Percentiles rank a stretch among this genome's conserved stretches.
phyloP scores from a whole-genome alignment of 2,329 filamentous ascomycete genomes.

The Cladophialophora immunda region DNA sequence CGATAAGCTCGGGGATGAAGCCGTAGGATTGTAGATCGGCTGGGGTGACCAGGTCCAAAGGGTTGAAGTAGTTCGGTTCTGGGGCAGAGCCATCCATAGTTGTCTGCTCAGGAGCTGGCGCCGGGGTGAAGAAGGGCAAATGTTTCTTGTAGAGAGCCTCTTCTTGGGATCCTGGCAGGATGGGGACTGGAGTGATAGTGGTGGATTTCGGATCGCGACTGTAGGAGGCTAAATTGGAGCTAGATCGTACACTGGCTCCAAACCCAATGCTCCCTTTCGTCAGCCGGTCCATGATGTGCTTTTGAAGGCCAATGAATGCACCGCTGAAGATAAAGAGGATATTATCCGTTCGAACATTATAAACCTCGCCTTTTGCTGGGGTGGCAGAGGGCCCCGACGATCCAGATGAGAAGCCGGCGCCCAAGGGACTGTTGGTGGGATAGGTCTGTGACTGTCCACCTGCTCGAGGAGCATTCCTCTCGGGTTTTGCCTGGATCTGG shows the following conservation, averaged over 20 bases:
- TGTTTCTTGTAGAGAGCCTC: conserved; percentile 67
- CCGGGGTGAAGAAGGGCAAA: conserved; percentile 66
- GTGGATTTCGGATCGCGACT: conserved; percentile 42
- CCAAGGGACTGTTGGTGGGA: conserved; percentile 50
- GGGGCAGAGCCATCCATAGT: conserved; percentile 31
- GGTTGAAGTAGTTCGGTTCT: conserved; percentile 61
- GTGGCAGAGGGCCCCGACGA: conserved; percentile 44
- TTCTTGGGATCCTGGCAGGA: conserved; percentile 71
- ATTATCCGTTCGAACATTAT: conserved; percentile 88
- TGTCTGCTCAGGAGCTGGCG: conserved; percentile 44
- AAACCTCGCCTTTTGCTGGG: conserved; percentile 65
- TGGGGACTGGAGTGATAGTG: conserved; percentile 53
- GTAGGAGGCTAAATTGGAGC: conserved; percentile 42
- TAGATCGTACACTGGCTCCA: conserved; percentile 77
- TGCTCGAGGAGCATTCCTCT: conserved; percentile 52
- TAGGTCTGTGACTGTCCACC: conserved; percentile 50
- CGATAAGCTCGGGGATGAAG: conserved; percentile 93
- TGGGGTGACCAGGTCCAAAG: conserved; percentile 76
- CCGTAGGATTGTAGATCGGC: conserved; percentile 83
- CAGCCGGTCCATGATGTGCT: conserved; percentile 84
- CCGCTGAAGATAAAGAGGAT: conserved; percentile 98
- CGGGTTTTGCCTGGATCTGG: conserved; percentile 82
- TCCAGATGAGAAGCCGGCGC: conserved; percentile 42
- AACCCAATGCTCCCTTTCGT: conserved; percentile 90
- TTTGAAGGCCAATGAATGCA: conserved; percentile 92